Percentiles rank a stretch among this genome's conserved stretches.
These are phyloP conservation scores for Phytopythium litorale DNA, from an alignment of 352 stramenopile species.

Conservation along the genomic window DNA sequence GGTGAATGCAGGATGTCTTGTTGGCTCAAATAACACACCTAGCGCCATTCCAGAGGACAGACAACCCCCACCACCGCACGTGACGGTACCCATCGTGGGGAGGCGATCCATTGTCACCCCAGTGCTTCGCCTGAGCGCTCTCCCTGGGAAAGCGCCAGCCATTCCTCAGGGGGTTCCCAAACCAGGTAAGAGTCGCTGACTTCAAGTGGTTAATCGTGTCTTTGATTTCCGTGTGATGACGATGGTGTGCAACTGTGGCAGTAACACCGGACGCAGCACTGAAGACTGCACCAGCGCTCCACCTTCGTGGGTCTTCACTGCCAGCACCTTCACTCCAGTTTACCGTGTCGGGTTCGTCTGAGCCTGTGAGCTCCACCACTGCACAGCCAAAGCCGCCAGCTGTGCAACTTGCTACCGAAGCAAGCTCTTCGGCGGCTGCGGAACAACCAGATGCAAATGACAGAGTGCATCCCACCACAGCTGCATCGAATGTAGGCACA, in stretches of 20 bases:
- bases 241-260: background rate
- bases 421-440: background rate
- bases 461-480: background rate
- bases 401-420: background rate
- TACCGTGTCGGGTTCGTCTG: background rate
- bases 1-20: background rate
- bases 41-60: background rate
- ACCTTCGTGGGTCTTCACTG: background rate
- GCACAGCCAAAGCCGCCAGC: background rate
- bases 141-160: background rate
- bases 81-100: background rate
- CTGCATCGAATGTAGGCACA: background rate
- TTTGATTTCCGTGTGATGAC: background rate
- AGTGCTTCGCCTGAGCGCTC: background rate
- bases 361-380: background rate
- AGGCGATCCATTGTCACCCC: constrained; percentile 1
- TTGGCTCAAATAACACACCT: background rate
- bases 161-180: background rate
- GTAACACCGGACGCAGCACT: background rate
- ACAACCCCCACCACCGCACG: background rate
- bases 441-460: background rate
- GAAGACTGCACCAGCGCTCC: background rate
- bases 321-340: background rate
- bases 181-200: background rate
- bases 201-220: background rate